These are phyloP conservation scores for Sphenostylis stenocarpa DNA, from an alignment of 306 rosid species.

Conservation along the genomic window DNA sequence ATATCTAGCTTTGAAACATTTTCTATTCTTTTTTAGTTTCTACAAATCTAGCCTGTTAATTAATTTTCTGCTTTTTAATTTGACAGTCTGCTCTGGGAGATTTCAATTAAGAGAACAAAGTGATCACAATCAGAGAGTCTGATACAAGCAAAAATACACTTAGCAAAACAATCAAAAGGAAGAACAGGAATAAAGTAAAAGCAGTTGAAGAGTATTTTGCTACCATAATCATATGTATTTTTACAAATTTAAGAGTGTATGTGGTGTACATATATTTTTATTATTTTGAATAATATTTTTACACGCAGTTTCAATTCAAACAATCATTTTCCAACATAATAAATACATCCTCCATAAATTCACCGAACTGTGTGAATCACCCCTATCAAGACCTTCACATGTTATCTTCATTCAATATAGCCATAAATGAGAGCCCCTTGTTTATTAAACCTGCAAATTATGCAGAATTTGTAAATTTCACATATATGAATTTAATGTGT, in stretches of 20 bases:
- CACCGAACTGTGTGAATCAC: too few relatives aligned
- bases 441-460: too few relatives aligned
- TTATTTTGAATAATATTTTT: too few relatives aligned
- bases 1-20: neutral
- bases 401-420: too few relatives aligned
- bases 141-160: slow-evolving; percentile 27
- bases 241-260: slow-evolving; percentile 28
- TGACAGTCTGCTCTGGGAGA: slow-evolving; percentile 62
- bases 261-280: too few relatives aligned
- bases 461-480: too few relatives aligned
- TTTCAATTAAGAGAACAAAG: slow-evolving; percentile 42
- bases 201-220: slow-evolving; percentile 13
- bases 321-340: too few relatives aligned
- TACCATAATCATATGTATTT: slow-evolving; percentile 26
- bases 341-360: too few relatives aligned
- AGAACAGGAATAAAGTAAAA: slow-evolving; percentile 21
- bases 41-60: slow-evolving; percentile 13
- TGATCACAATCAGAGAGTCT: slow-evolving; percentile 13
- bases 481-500: too few relatives aligned
- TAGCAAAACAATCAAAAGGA: slow-evolving; percentile 23
- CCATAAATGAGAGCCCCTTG: too few relatives aligned
- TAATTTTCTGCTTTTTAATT: slow-evolving; percentile 20
- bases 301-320: too few relatives aligned
- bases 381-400: too few relatives aligned
- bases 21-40: neutral